Evolutionary conservation across 345 rosid genomes (phyloP), one percentile per base, ranked within the genome.

Genomic region (Erodium maritimum): DNA sequence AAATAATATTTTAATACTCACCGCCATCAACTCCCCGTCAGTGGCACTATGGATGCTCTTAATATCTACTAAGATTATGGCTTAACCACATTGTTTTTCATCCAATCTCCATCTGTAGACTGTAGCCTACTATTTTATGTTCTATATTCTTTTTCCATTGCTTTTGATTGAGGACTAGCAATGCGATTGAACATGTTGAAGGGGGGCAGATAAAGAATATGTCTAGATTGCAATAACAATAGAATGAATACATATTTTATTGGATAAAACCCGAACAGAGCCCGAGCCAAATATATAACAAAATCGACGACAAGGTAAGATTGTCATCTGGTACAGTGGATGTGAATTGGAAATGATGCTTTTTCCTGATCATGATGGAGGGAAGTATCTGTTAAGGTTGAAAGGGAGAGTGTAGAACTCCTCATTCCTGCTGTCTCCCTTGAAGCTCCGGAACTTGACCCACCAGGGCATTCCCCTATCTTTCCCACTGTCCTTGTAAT

Each of bases 381-480:
- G 97, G 77, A 93, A 93, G 84, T 82, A 89, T 24, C 97, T 89
- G 79, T 89, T 82, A 13, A 93, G 85, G 73, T 89, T 93, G 77
- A 94, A 94, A 10, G 95, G 97, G 56, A 94, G 99, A 5, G 96
- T 80, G 74, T 94, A 94, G 70, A 94, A 94, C 65, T 94, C 97
- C 29, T 89, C 95, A 61, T 86, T 94, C 54, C 97, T 70, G 67
- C 83, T 73, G 76, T 87, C 96, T 61, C 95, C 95, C 70, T 90
- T 83, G 55, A 93, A 90, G 20, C 96, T 76, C 60, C 91, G 71
- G 74, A 93, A 87, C 62, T 82, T 87, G 37, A 69, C 91, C 97
- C 99, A 94, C 97, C 99, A 94, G 21, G 88, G 90, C 91, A 90
- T 77, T 23, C 99, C 99, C 63, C 97, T 75, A 24, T 94, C 99